Evolutionary conservation across 139 green algal species (phyloP), one percentile per base, ranked within the genome.

Genomic region (Auxenochlorella pyrenoidosa): DNA sequence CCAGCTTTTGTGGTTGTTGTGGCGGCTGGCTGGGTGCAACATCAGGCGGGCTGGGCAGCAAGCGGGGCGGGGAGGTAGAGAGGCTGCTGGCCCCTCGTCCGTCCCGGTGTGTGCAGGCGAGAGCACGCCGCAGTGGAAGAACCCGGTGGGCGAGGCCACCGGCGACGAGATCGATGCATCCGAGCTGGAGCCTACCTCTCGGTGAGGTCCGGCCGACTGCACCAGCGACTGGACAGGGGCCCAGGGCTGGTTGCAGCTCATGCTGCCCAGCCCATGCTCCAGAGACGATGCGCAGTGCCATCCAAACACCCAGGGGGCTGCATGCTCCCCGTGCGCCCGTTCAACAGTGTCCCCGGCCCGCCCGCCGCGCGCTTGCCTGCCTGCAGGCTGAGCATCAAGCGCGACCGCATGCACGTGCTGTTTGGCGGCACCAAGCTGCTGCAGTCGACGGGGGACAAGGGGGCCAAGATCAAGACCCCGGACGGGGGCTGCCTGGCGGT

Each of bases 351-450:
- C n/a, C n/a, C n/a, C n/a, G n/a, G n/a, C n/a, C n/a, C n/a, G n/a
- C n/a, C n/a, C n/a, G n/a, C n/a, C n/a, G n/a, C n/a, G n/a, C 47
- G 47, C 54, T 24, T 63, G 54, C 16, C 18, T 22, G 54, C 16
- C 12, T 41, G 63, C 80, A 85, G 80, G 80, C 83, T 92, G 41
- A 85, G 92, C 78, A 91, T 96, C 47, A 96, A 96, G 93, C 89
- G 87, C 58, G 92, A 99, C 94, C 96, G 96, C 86, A 89, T 92
- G 41, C 94, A 98, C 86, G 89, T 99, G 68, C 88, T 99, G 70
- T 99, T 99, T 90, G 94, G 96, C 40, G 97, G 97, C 44, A 99
- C 97, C 28, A 97, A 96, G 89, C 86, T 99, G 22, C 90, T 99
- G 89, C 95, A 98, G 89, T 90, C 96, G 88, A 97, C 91, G 0